These are phyloP conservation scores for Cymbidium sinense DNA, from an alignment of 106 monocot genomes.

Conservation along the genomic window DNA sequence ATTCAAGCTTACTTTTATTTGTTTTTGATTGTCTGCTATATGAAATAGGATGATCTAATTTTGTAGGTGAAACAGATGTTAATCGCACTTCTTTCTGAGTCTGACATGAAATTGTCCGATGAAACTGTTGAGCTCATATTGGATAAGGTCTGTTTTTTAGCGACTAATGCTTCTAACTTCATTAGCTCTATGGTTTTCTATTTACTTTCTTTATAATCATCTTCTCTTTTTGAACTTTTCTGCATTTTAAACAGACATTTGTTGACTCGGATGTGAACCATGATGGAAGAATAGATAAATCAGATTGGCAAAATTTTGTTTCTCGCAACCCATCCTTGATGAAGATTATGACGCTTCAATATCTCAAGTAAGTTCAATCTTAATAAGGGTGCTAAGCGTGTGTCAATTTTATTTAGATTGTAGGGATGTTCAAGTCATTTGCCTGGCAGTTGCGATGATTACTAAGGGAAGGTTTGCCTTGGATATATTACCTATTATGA, in stretches of 20 bases:
- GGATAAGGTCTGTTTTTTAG: constrained; percentile 57
- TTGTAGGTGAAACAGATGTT: constrained; percentile 92
- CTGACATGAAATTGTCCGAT: constrained; percentile 84
- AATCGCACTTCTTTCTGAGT: constrained; percentile 83
- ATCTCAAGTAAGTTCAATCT: constrained; percentile 61
- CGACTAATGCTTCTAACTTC: not conserved
- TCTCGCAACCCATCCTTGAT: constrained; percentile 79
- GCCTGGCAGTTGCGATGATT: no score
- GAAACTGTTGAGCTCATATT: constrained; percentile 85
- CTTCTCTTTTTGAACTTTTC: not conserved
- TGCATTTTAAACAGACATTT: constrained; percentile 64
- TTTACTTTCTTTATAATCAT: not conserved
- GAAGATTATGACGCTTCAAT: constrained; percentile 98
- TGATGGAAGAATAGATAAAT: constrained; percentile 90
- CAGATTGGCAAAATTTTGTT: constrained; percentile 87
- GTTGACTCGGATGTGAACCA: constrained; percentile 75
- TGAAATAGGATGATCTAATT: constrained; percentile 1
- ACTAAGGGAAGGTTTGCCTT: no score
- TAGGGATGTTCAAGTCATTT: no score
- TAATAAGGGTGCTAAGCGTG: no score
- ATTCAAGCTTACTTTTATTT: no score
- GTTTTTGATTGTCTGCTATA: no score
- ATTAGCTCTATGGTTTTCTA: not conserved
- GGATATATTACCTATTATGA: no score
- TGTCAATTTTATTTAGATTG: no score